A percentile compares a stretch with the other conserved stretches of the same genome.
Conservation (phyloP, 495 filamentous ascomycete species). For the Hypoxylon crocopeplum region DNA sequence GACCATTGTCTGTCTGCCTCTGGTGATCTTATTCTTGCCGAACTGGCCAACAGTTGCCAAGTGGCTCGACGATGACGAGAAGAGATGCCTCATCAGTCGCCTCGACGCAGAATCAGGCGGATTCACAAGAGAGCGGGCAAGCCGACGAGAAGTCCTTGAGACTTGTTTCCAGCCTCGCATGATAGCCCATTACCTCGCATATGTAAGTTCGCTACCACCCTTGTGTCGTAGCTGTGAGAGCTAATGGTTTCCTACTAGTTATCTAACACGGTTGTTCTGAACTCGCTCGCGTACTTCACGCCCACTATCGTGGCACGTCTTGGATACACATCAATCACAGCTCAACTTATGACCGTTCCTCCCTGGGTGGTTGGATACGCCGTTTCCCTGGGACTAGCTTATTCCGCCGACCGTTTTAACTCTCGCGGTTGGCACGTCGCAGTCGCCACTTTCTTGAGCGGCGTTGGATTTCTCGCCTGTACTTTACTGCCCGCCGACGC, state of each 20-base stretch:
- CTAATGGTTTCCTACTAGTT: conserved; percentile 7
- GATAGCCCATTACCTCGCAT: conserved; percentile 66
- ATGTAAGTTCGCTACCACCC: conserved; percentile 57
- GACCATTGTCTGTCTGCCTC: conserved; percentile 20
- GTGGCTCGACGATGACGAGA: conserved; percentile 70
- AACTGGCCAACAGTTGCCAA: conserved; percentile 77
- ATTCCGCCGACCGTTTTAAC: conserved; percentile 27
- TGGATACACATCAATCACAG: conserved; percentile 67
- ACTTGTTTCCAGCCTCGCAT: conserved; percentile 77
- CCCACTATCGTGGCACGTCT: conserved; percentile 75
- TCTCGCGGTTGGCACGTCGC: conserved; percentile 17
- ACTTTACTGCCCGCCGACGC: conserved; percentile 21
- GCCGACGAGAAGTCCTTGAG: conserved; percentile 47
- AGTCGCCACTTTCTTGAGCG: conserved; percentile 17
- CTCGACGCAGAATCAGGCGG: conserved; percentile 67
- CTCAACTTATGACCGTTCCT: conserved; percentile 78
- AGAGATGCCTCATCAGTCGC: conserved; percentile 64
- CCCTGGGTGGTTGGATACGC: conserved; percentile 50
- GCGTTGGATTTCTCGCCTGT: conserved; percentile 25
- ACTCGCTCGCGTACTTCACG: conserved; percentile 80
- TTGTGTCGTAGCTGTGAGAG: background rate
- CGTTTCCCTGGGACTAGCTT: conserved; percentile 23
- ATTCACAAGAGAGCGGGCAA: conserved; percentile 70
- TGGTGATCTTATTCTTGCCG: conserved; percentile 59
- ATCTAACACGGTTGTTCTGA: conserved; percentile 69